Evolutionary conservation across 306 rosid species (phyloP), one percentile per base, ranked within the genome.

Genomic region (Vachellia pachyceras): DNA sequence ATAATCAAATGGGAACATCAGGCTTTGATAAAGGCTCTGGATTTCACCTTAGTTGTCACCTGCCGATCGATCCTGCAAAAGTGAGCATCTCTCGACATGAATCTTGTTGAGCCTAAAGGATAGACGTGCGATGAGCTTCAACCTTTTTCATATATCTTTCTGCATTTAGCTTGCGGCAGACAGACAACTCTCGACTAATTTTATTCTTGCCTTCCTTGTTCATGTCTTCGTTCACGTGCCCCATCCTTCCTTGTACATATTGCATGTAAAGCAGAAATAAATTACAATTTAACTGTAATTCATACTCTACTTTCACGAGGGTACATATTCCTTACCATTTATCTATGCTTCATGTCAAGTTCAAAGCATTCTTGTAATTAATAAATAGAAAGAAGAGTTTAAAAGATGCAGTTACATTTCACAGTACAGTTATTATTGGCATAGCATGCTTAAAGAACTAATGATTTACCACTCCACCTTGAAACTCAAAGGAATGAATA

Each of bases 401-500:
- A 18, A 1, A 70, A 61, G n/a, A 61, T 61, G 14, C 68, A 61
- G 40, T 61, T 61, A 12, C 40, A 5, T 61, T 61, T 61, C 40
- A 13, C 17, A 33, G 10, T 35, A 35, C 12, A 36, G 36, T 37
- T 65, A 35, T 14, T 45, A 25, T 68, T 35, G 3, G 17, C 69
- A 25, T 29, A 17, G 47, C 45, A 45, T 45, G 64, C 63, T 35
- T 72, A 7, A 22, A 8, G 20, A 72, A 71, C 47, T 60, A 72
- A 54, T 22, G 75, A 44, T 82, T 61, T 46, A 52, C 18, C 36
- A 63, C 15, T 81, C 4, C 29, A 17, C 7, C 23, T 3, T 10
- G 36, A 73, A 73, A 83, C 85, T 29, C 82, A 73, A 87, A 82
- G 74, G 66, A 82, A 73, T 20, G 52, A 10, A 76, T 60, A 63